Conservation (phyloP, 768 basidiomycete genomes). For the Lepiota subincarnata region DNA sequence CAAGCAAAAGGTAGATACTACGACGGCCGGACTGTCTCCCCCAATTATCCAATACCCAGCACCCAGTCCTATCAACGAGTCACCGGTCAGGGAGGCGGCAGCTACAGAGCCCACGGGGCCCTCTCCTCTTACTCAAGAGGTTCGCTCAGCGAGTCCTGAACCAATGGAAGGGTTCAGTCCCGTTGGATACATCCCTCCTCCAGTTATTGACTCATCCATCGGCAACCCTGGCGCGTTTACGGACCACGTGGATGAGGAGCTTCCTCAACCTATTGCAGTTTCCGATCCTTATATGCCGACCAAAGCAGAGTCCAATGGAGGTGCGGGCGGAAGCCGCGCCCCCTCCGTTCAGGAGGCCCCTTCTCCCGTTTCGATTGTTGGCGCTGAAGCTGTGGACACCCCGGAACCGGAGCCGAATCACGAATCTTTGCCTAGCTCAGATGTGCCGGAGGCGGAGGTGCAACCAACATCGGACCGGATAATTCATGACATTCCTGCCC, state of each 20-base stretch:
- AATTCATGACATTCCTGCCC: not conserved
- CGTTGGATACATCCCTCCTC: constrained; percentile 34
- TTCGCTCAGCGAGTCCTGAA: constrained; percentile 16
- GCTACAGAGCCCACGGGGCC: constrained; percentile 32
- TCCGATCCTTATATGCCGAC: constrained; percentile 24
- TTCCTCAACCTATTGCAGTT: constrained; percentile 29
- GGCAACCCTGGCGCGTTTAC: constrained; percentile 50
- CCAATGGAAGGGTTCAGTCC: constrained; percentile 21
- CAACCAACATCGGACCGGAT: too few relatives aligned
- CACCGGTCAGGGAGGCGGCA: constrained; percentile 56
- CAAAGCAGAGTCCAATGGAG: constrained; percentile 17
- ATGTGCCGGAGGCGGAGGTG: not conserved
- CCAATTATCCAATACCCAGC: constrained; percentile 15
- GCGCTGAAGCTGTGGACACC: not conserved
- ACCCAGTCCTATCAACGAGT: constrained; percentile 70
- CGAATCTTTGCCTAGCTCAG: not conserved
- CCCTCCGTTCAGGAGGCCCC: constrained; percentile 11
- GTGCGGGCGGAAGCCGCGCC: constrained; percentile 10
- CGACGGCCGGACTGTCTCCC: constrained; percentile 19
- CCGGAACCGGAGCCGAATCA: not conserved
- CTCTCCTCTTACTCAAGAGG: constrained; percentile 39
- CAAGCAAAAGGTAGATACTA: constrained; percentile 24
- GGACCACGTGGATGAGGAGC: constrained; percentile 41
- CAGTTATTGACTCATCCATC: constrained; percentile 32
- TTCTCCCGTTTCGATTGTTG: not conserved